Percentiles rank a stretch among this genome's conserved stretches.
phyloP scores from a whole-genome alignment of 805 yeast genomes.

The Ogataea nonfermentans region DNA sequence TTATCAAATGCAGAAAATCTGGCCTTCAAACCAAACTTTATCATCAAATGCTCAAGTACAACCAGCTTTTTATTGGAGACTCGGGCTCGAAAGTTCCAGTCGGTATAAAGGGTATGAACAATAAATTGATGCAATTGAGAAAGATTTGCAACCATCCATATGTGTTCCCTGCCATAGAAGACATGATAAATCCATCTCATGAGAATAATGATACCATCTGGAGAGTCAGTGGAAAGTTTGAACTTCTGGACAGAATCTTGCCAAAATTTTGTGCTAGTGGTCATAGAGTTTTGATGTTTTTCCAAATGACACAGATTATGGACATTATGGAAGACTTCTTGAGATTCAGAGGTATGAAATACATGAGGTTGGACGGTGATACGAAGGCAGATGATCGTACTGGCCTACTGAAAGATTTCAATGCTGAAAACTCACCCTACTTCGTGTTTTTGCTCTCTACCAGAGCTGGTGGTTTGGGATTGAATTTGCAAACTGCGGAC shows the following conservation, averaged over 20 bases:
- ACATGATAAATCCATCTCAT: constrained; percentile 59
- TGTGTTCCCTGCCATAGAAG: constrained; percentile 81
- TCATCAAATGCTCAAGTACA: constrained; percentile 75
- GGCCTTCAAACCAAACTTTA: constrained; percentile 69
- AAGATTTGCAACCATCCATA: constrained; percentile 87
- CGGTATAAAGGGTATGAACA: constrained; percentile 75
- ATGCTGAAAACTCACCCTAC: constrained; percentile 72
- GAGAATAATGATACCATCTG: constrained; percentile 66
- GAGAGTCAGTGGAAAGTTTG: constrained; percentile 81
- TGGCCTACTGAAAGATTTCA: constrained; percentile 66
- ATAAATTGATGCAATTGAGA: constrained; percentile 81
- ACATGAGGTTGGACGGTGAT: constrained; percentile 76
- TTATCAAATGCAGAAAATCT: constrained; percentile 73
- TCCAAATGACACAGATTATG: constrained; percentile 90
- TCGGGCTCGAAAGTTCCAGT: constrained; percentile 56
- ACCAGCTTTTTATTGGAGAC: constrained; percentile 61
- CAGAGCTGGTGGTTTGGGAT: constrained; percentile 87
- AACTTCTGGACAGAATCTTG: constrained; percentile 67
- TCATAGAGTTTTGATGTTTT: constrained; percentile 76
- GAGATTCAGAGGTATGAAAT: constrained; percentile 62
- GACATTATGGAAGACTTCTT: constrained; percentile 85
- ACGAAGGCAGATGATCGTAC: constrained; percentile 86
- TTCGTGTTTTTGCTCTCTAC: constrained; percentile 79
- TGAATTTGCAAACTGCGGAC: constrained; percentile 84
- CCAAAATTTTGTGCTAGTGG: constrained; percentile 75